A percentile compares a stretch with the other conserved stretches of the same genome.
Conservation (phyloP, 2,329 filamentous ascomycete genomes). For the Keithomyces neogunnii region DNA sequence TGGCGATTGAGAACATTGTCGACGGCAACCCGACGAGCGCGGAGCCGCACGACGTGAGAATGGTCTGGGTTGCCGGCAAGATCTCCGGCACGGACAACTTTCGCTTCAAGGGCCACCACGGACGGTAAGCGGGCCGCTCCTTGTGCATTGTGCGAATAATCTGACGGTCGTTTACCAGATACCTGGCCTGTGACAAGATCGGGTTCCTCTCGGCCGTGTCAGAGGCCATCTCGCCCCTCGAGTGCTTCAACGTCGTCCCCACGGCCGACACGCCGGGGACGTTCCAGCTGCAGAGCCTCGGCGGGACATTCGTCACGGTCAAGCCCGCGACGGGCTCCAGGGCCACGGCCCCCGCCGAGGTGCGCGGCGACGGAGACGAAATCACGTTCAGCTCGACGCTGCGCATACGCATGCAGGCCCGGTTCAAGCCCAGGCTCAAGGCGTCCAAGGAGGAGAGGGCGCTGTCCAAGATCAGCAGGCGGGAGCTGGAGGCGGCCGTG, state of each 20-base stretch:
- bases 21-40: constrained; percentile 75
- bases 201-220: constrained; percentile 69
- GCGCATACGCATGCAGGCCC: constrained; percentile 85
- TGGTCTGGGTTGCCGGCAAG: constrained; percentile 87
- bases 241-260: constrained; percentile 66
- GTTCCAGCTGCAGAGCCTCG: constrained; percentile 66
- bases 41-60: constrained; percentile 90
- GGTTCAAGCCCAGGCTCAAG: constrained; percentile 80
- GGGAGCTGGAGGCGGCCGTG: constrained; percentile 74
- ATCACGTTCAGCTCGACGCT: constrained; percentile 64
- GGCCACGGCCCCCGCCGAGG: constrained; percentile 45
- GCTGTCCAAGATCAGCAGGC: constrained; percentile 73
- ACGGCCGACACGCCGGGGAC: constrained; percentile 58
- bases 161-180: too few species aligned
- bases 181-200: constrained; percentile 77
- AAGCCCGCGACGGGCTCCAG: constrained; percentile 45
- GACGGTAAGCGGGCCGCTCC: constrained; percentile 60
- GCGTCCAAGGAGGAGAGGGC: constrained; percentile 77
- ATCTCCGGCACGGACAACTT: constrained; percentile 75
- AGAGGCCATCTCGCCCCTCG: constrained; percentile 75
- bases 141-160: too few species aligned
- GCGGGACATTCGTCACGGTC: constrained; percentile 61
- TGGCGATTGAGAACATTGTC: constrained; percentile 77
- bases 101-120: constrained; percentile 85
- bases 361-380: constrained; percentile 66